Evolutionary conservation across 495 filamentous ascomycete species (phyloP), one percentile per base, ranked within the genome.

Genomic region (Amorphotheca resinae): DNA sequence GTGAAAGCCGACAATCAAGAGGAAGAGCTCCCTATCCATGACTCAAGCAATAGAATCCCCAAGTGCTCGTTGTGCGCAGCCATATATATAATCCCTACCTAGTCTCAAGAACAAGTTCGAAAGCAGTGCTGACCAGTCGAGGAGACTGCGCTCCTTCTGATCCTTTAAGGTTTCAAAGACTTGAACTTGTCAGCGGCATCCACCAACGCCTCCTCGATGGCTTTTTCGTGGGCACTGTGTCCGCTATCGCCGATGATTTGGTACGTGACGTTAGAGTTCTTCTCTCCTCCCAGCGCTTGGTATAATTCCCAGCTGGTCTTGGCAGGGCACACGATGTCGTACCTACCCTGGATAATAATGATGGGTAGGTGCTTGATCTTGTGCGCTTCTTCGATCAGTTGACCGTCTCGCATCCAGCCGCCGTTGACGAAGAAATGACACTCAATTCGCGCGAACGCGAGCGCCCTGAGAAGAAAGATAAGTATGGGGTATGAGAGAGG

Each of bases 281-380:
- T 23, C 20, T 44, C 33, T 25, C 52, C 52, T 33, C 52, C 52
- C 43, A 64, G 49, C 3, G 51, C 57, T 28, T 66, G 57, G 32
- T 67, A 64, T 26, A 70, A 35, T 2, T 62, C 56, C 59, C 62
- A 66, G 11, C 63, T 64, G 5, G 58, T 59, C 36, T 58, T 49
- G 5, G 65, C 59, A 3, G 64, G 61, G 39, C 62, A 66, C 8
- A 68, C 52, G 8, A 66, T 36, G 42, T 70, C 67, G 39, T 68
- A 66, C 14, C 64, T 53, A 1, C 65, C 67, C 36, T 70, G 63
- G 15, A 67, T 53, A 35, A 70, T 68, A 32, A 48, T 51, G 61
- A 64, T 57, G 9, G 63, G 61, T 33, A 69, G 59, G 53, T 67
- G 57, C 22, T 49, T 49, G 23, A 70, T 66, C 38, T 59, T 64